Conservation (phyloP, 1,284 basidiomycete genomes). For the Fomitopsis schrenkii region DNA sequence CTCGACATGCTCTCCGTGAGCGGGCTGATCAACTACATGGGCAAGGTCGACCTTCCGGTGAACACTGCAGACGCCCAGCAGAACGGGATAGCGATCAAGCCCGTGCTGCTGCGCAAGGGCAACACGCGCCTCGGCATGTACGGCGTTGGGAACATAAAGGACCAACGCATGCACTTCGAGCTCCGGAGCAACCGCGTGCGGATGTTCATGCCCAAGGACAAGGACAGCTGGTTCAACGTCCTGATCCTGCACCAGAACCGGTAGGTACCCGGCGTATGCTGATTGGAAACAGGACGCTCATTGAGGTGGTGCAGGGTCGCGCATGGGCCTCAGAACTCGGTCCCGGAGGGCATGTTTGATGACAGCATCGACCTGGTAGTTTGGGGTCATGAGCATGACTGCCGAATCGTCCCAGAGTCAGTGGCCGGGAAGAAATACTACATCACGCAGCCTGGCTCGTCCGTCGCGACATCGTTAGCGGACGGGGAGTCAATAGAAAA, state of each 20-base stretch:
- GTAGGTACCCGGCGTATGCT: constrained; percentile 38
- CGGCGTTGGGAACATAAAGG: constrained; percentile 96
- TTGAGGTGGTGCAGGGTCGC: constrained; percentile 64
- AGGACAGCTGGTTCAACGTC: constrained; percentile 94
- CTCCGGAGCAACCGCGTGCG: constrained; percentile 88
- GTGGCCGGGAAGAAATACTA: constrained; percentile 91
- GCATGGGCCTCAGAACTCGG: constrained; percentile 89
- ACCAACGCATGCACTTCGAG: constrained; percentile 95
- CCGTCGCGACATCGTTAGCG: constrained; percentile 89
- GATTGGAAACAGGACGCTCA: neutral
- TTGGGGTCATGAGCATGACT: constrained; percentile 99
- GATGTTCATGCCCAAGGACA: constrained; percentile 93
- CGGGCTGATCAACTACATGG: constrained; percentile 97
- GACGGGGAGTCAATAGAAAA: constrained; percentile 90
- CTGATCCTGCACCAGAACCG: constrained; percentile 95
- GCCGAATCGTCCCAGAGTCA: constrained; percentile 84
- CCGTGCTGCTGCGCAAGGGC: constrained; percentile 89
- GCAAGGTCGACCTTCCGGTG: constrained; percentile 75
- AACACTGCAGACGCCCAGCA: constrained; percentile 63
- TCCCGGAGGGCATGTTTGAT: constrained; percentile 97
- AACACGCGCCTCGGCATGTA: constrained; percentile 85
- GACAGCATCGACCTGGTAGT: constrained; percentile 91
- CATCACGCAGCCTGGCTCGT: constrained; percentile 94
- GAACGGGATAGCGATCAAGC: constrained; percentile 83
- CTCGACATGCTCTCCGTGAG: constrained; percentile 93